Evolutionary conservation across 768 basidiomycete genomes (phyloP), one percentile per base, ranked within the genome.

Genomic region (Termitomyces sp.): DNA sequence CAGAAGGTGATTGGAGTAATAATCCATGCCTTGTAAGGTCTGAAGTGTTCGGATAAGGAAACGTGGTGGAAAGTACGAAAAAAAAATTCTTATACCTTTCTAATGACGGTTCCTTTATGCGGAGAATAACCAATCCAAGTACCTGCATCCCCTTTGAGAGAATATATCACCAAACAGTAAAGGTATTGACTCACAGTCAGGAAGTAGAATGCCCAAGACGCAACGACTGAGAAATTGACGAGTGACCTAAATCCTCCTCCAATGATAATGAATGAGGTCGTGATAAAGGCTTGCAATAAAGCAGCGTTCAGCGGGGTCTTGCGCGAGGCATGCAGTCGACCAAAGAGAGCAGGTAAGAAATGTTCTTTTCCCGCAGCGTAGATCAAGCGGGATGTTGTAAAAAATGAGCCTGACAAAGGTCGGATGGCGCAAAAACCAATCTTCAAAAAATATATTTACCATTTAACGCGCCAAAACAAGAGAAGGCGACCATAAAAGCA

Each of bases 381-480:
- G 42, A 99, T 89, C 34, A 99, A 78, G 31, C 91, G 84, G n/a
- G 93, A 83, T 47, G 86, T 79, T 27, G 93, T 90, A 67, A 87
- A 89, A 58, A 86, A 85, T 0, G 84, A 79, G 9, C 86, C 87
- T 90, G 61, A 51, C 56, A 61, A 24, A 42, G 53, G 53, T 62
- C 58, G 60, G 55, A 57, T 36, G 47, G 46, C 16, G 34, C 13
- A 27, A 15, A 44, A 46, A 8, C 47, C 42, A 18, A 33, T 8
- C 18, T 15, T 24, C 27, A 7, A 16, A 22, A n/a, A 16, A 30
- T 45, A 68, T 62, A 44, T 65, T 45, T 65, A 85, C 94, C 91
- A 69, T 97, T 96, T 54, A 99, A 73, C 1, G 97, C 94, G 18
- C 96, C 96, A 63, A 99, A 93, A 70, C 94, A 97, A 3, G 95